These are phyloP conservation scores for Lactarius deliciosus DNA, from an alignment of 768 basidiomycete species.

Conservation along the genomic window DNA sequence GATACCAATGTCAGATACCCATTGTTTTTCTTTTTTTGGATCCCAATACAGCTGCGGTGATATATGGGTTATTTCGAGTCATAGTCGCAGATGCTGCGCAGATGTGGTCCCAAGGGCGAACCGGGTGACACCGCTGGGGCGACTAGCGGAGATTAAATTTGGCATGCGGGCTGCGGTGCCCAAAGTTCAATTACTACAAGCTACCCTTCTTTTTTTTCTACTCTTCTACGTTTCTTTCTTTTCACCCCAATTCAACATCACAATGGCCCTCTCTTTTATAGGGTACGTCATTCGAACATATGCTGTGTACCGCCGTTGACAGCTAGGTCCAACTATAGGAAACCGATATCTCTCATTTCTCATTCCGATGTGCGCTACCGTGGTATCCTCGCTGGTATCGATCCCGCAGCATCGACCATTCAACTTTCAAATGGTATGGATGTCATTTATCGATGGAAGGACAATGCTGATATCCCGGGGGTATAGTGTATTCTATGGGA, in stretches of 20 bases:
- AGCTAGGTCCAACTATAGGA: conserved; percentile 46
- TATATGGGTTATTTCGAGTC: not conserved
- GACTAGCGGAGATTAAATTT: not conserved
- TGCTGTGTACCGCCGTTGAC: conserved; percentile 9
- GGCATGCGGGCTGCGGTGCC: not conserved
- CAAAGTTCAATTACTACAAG: not conserved
- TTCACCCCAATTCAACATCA: conserved; percentile 12
- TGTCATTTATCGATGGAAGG: not conserved
- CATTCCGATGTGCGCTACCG: conserved; percentile 90
- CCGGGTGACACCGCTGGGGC: not conserved
- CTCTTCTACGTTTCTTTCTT: conserved; percentile 7
- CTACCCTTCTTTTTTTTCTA: not conserved
- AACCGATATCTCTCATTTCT: conserved; percentile 87
- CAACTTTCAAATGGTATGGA: conserved; percentile 78
- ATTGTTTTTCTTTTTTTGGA: conserved; percentile 8
- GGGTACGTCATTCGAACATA: conserved; percentile 17
- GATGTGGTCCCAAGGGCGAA: not conserved
- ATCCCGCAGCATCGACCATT: conserved; percentile 82
- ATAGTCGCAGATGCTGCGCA: not conserved
- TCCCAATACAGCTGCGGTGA: conserved; percentile 11
- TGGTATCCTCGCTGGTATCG: conserved; percentile 84
- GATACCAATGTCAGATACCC: conserved; percentile 28
- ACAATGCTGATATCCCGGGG: not conserved
- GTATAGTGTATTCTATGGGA: conserved; percentile 78
- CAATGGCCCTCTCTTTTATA: conserved; percentile 31